phyloP scores from a whole-genome alignment of 306 rosid species.

The Prinsepia uniflora region DNA sequence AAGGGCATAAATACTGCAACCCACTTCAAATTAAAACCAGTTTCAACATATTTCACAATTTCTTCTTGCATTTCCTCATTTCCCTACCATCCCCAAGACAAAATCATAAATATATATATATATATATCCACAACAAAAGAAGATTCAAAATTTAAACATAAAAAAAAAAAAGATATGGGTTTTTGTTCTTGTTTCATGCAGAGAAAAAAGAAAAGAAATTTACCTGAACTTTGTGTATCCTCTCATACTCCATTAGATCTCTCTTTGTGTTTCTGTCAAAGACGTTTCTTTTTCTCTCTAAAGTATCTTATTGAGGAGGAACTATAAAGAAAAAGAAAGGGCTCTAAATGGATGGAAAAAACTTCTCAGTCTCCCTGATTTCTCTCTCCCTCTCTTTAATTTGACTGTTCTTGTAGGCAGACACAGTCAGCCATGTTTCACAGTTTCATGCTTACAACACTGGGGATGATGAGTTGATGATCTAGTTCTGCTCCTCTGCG shows the following conservation, averaged over 20 bases:
- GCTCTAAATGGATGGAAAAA: constrained; percentile 9
- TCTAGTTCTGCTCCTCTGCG: constrained; percentile 14
- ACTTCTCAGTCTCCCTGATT: not conserved
- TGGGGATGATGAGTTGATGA: not conserved
- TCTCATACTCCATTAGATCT: constrained; percentile 86
- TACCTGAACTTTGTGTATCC: constrained; percentile 89
- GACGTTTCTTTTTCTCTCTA: not conserved
- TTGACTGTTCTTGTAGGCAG: constrained; percentile 8
- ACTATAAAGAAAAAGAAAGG: constrained; percentile 20
- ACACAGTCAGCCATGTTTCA: not conserved
- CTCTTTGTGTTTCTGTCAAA: not conserved
- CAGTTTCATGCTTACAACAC: not conserved
- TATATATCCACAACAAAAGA: not conserved
- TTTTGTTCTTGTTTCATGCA: not conserved
- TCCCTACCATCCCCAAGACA: not conserved
- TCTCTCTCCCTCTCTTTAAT: not conserved
- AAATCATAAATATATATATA: not conserved
- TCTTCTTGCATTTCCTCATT: not conserved
- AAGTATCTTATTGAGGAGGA: constrained; percentile 9
- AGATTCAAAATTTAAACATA: not conserved
- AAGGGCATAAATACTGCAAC: not conserved
- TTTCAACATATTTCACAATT: not conserved
- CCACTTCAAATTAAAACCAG: not conserved
- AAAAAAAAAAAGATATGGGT: not conserved
- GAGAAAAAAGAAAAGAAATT: constrained; percentile 12